Base-by-base conservation (phyloP, 805 yeast species). In the Hanseniaspora lachancei region DNA sequence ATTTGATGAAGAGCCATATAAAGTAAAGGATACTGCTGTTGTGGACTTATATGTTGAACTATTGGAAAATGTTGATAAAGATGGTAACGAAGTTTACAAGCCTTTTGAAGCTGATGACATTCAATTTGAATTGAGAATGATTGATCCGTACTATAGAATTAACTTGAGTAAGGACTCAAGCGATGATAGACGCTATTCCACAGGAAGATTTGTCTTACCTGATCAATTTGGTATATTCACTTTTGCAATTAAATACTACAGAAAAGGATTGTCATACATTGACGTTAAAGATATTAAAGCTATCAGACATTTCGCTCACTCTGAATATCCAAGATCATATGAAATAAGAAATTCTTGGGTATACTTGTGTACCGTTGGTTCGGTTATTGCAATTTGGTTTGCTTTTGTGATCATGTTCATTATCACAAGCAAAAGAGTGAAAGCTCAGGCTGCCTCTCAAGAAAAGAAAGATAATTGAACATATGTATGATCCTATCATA, bases 221-320 rank as follows among this genome's bases (percentile, higher is more conserved):
- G 97, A 91, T 68, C 96, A 89, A 64, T 96, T 93, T 69, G 99
- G 99, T 57, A 85, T 93, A 78, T 93, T 89, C 72, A 86, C 96
- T 2, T 89, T 86, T 67, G 76, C 76, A 59, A 75, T 85, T 47
- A 84, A 85, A 63, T 89, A 89, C 73, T 78, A 78, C 67, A 81
- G 95, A 65, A 73, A 78, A 15, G 97, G 97, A 6, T 74, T 76
- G 62, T 74, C 86, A 24, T 89, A 74, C 68, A 66, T 91, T 54
- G 74, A 74, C 29, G 86, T 83, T 62, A 75, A 77, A 59, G 76
- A 76, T 55, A 81, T 84, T 20, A 87, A 88, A 54, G 81, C 97
- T 2, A 82, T 93, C 48, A 81, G 97, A 68, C 97, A 93, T 69
- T 77, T 86, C 64, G 97, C 97, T 58, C 91, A 89, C 68, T 95